Percentiles rank a stretch among this genome's conserved stretches.
These are phyloP conservation scores for Cyclospora cayetanensis DNA, from an alignment of 169 alveolate genomes.

Conservation along the genomic window DNA sequence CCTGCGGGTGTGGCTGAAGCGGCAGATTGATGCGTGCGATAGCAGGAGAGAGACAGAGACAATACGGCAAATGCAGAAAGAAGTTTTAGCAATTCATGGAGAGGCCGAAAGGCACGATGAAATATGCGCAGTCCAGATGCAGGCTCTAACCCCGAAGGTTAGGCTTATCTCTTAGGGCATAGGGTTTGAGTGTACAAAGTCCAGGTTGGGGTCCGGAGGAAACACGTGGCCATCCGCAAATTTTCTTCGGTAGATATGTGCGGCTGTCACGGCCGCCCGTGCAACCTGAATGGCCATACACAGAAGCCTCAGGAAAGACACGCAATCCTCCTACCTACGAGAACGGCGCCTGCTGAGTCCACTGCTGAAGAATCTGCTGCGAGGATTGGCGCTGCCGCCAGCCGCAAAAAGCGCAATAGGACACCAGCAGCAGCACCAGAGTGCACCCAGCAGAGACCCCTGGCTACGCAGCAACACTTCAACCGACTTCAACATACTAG, in stretches of 20 bases:
- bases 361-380: too few species aligned
- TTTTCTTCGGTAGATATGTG: constrained; percentile 84
- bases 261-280: constrained; percentile 82
- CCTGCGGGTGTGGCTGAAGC: too few species aligned
- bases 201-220: constrained; percentile 77
- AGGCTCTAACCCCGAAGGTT: too few species aligned
- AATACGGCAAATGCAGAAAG: neutral
- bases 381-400: neutral
- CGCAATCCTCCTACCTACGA: too few species aligned
- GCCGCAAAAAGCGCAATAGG: neutral
- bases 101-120: neutral
- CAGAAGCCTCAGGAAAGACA: constrained; percentile 66
- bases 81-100: neutral
- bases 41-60: neutral
- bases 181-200: too few species aligned
- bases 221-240: constrained; percentile 74
- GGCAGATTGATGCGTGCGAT: neutral
- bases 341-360: too few species aligned
- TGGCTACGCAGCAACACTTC: neutral
- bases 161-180: too few species aligned
- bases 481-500: constrained; percentile 65
- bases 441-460: neutral
- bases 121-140: neutral
- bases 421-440: neutral
- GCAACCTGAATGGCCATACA: constrained; percentile 80